Conservation (phyloP, 495 filamentous ascomycete species). For the Zalerion maritima region DNA sequence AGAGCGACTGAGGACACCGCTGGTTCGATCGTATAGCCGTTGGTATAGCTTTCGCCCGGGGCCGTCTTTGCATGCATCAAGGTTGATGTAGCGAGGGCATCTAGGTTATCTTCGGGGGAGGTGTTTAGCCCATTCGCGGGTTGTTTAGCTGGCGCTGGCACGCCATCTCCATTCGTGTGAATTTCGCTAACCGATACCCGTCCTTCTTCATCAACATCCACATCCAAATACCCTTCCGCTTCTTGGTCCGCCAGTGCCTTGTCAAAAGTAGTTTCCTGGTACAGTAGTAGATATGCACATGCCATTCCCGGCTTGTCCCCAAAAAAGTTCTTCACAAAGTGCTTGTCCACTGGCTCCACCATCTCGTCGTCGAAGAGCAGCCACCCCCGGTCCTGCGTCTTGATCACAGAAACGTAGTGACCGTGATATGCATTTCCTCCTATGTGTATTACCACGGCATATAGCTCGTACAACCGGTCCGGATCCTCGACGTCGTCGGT, state of each 20-base stretch:
- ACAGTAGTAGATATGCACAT: slow-evolving; percentile 94
- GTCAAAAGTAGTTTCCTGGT: slow-evolving; percentile 90
- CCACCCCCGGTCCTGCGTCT: slow-evolving; percentile 93
- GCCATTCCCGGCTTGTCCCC: slow-evolving; percentile 82
- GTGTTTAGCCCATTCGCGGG: too few relatives aligned
- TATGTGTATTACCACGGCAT: slow-evolving; percentile 97
- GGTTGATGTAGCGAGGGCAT: too few relatives aligned
- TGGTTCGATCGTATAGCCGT: too few relatives aligned
- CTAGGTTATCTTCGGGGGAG: too few relatives aligned
- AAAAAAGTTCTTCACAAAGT: slow-evolving; percentile 95
- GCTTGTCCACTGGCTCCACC: slow-evolving; percentile 94
- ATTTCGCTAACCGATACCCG: slow-evolving; percentile 6
- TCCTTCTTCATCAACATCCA: too few relatives aligned
- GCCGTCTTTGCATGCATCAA: slow-evolving; percentile 36
- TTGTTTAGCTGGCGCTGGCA: too few relatives aligned
- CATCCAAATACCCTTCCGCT: slow-evolving; percentile 65
- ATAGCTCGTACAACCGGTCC: slow-evolving; percentile 88
- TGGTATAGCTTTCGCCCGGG: slow-evolving; percentile 39
- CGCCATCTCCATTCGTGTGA: too few relatives aligned
- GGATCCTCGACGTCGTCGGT: slow-evolving; percentile 94
- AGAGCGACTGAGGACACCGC: too few relatives aligned
- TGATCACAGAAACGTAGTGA: slow-evolving; percentile 95
- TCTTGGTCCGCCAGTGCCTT: slow-evolving; percentile 71
- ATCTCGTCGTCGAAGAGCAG: slow-evolving; percentile 95
- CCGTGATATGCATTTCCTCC: slow-evolving; percentile 97